phyloP scores from a whole-genome alignment of 2,329 filamentous ascomycete species.

The Diaporthe longicolla region DNA sequence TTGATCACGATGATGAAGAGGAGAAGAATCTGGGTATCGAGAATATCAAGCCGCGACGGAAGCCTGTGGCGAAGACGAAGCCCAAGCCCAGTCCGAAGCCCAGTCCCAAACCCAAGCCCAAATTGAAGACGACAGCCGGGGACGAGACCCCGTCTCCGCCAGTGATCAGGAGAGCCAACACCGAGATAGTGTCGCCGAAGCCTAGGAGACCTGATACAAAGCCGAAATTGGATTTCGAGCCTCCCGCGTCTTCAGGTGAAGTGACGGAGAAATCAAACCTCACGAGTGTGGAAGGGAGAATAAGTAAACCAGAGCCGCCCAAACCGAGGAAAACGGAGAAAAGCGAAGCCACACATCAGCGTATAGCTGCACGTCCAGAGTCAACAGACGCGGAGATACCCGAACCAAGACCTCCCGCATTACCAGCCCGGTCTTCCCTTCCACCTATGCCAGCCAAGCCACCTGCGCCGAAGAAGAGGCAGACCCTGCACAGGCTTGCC shows the following conservation, averaged over 20 bases:
- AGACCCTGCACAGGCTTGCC: conserved; percentile 16
- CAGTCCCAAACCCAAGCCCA: conserved; percentile 47
- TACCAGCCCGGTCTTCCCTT: conserved; percentile 10
- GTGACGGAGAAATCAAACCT: conserved; percentile 17
- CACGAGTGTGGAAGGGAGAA: conserved; percentile 2
- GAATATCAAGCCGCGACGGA: conserved; percentile 17
- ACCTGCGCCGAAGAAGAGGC: conserved; percentile 28
- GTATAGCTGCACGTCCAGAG: not conserved
- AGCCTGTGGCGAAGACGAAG: conserved; percentile 44
- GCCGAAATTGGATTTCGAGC: conserved; percentile 53
- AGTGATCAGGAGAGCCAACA: conserved; percentile 41
- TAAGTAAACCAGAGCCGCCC: conserved; percentile 16
- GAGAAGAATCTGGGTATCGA: conserved; percentile 27
- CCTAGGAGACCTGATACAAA: conserved; percentile 51
- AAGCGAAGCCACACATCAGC: not conserved
- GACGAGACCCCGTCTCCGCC: conserved; percentile 43
- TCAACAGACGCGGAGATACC: not conserved
- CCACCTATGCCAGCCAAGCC: conserved; percentile 21
- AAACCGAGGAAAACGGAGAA: conserved; percentile 5
- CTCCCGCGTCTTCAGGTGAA: conserved; percentile 20
- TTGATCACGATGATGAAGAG: not conserved
- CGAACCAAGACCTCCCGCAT: not conserved
- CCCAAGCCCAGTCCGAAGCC: conserved; percentile 39
- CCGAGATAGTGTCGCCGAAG: conserved; percentile 51
- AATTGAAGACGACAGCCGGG: conserved; percentile 8